Conservation (phyloP, 345 rosid species). For the Populus ilicifolia region DNA sequence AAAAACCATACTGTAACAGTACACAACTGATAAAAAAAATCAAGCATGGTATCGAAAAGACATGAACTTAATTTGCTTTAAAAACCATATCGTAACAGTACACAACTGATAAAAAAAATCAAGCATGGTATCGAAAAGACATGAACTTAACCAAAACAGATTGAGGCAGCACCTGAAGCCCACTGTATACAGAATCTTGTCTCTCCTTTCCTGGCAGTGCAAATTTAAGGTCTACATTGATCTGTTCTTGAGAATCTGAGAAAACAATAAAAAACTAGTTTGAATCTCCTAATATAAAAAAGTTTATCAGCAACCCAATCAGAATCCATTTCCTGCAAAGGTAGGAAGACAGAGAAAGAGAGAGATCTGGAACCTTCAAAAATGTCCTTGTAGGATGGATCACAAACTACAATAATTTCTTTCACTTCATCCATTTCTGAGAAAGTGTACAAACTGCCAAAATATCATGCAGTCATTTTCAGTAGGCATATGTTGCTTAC, state of each 20-base stretch:
- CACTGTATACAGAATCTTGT: constrained; percentile 86
- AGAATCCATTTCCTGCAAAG: no score
- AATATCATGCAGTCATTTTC: constrained; percentile 7
- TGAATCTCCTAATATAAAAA: constrained; percentile 1
- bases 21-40: background rate
- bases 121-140: background rate
- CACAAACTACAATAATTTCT: constrained; percentile 93
- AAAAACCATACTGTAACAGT: no score
- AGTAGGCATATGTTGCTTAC: background rate
- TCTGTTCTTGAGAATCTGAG: constrained; percentile 50
- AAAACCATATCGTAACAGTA: no score
- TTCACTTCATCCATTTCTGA: constrained; percentile 71
- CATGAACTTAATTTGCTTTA: background rate
- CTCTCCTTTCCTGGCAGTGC: constrained; percentile 93
- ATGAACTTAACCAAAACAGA: background rate
- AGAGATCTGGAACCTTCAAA: constrained; percentile 64
- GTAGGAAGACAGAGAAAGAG: background rate
- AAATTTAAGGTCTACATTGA: constrained; percentile 62
- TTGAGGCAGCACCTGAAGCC: constrained; percentile 65
- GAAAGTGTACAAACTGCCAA: constrained; percentile 73
- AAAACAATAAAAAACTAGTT: constrained; percentile 13
- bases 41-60: background rate
- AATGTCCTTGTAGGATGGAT: constrained; percentile 80
- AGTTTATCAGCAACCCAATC: background rate
- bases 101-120: background rate